phyloP scores from a whole-genome alignment of 139 green algal species.

The Chlorella vulgaris region DNA sequence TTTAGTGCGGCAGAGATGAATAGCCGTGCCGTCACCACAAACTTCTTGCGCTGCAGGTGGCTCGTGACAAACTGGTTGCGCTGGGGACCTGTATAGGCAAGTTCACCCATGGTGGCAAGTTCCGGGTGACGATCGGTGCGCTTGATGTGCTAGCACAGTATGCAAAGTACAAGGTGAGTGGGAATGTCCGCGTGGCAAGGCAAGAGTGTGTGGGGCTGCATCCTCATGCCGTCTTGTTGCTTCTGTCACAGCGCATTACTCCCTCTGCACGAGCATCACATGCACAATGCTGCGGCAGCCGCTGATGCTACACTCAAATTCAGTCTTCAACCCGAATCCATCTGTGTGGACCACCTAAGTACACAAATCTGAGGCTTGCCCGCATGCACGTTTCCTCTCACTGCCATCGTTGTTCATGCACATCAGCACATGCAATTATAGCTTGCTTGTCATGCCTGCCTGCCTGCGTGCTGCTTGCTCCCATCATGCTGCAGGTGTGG shows the following conservation, averaged over 20 bases:
- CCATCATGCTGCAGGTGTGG: constrained; percentile 82
- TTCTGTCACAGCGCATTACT: too few species aligned
- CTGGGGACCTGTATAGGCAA: constrained; percentile 95
- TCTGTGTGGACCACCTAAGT: constrained; percentile 20
- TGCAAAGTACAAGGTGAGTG: constrained; percentile 95
- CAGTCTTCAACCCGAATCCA: constrained; percentile 72
- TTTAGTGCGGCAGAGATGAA: too few species aligned
- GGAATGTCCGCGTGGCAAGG: background rate
- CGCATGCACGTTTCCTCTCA: background rate
- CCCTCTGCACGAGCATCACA: too few species aligned
- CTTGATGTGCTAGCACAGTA: constrained; percentile 91
- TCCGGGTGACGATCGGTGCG: constrained; percentile 88
- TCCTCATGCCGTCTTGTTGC: too few species aligned
- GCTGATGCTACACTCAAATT: constrained; percentile 58
- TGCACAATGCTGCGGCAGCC: constrained; percentile 1
- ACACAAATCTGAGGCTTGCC: constrained; percentile 44
- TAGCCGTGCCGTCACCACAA: too few species aligned
- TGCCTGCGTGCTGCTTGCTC: background rate
- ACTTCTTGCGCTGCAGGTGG: constrained; percentile 64
- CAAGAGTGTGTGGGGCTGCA: background rate
- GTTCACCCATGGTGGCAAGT: constrained; percentile 97
- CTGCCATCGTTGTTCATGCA: background rate
- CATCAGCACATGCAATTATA: background rate
- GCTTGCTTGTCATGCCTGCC: background rate
- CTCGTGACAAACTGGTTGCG: constrained; percentile 87